Evolutionary conservation across 306 rosid species (phyloP).

Genomic region (Cotoneaster glaucophyllus): DNA sequence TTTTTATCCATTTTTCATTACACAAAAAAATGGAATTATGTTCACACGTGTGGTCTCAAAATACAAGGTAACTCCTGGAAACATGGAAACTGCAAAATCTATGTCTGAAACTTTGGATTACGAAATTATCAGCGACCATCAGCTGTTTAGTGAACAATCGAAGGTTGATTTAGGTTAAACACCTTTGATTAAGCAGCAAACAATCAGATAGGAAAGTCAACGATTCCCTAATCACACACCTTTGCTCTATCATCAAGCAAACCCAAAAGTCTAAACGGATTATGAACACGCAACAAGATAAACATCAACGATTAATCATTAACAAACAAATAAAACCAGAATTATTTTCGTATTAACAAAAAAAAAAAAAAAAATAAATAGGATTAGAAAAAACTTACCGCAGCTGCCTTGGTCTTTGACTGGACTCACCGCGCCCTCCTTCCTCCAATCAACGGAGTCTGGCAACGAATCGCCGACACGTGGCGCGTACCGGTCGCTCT

Average conservation of each 20-base stretch:
- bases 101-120: background rate
- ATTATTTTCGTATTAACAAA: background rate
- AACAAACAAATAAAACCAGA: background rate
- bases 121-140: background rate
- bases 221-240: background rate
- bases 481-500: slow-evolving; percentile 48
- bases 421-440: slow-evolving; percentile 61
- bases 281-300: background rate
- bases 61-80: background rate
- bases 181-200: background rate
- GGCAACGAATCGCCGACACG: slow-evolving; percentile 70
- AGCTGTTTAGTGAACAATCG: background rate
- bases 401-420: slow-evolving; percentile 91
- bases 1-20: background rate
- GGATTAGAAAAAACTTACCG: slow-evolving; percentile 36
- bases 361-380: background rate
- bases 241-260: slow-evolving; percentile 5
- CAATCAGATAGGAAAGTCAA: background rate
- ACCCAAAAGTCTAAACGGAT: background rate
- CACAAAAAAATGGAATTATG: too few species aligned
- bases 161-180: background rate
- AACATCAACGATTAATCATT: background rate
- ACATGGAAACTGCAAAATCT: background rate
- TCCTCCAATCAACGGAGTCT: slow-evolving; percentile 77
- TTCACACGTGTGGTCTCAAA: background rate